Evolutionary conservation across 2,329 filamentous ascomycete genomes (phyloP).

Genomic region (Paraphoma chrysanthemicola): DNA sequence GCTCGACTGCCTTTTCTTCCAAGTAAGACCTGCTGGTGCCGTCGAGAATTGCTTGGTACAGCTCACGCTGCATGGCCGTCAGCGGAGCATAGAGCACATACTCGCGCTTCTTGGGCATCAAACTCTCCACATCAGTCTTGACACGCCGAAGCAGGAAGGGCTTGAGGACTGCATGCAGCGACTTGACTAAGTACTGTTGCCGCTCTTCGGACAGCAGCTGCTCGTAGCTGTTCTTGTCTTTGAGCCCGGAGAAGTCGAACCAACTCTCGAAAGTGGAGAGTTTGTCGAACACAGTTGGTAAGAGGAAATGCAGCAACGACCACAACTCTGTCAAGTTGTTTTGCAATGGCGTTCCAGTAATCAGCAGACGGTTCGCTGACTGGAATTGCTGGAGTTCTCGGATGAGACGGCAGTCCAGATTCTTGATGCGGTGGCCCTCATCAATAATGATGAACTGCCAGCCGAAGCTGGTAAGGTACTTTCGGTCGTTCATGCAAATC

Average conservation of each 20-base stretch:
- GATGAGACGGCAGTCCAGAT: slow-evolving; percentile 91
- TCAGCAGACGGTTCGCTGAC: slow-evolving; percentile 88
- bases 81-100: slow-evolving; percentile 95
- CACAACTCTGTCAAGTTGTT: slow-evolving; percentile 96
- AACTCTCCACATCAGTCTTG: slow-evolving; percentile 90
- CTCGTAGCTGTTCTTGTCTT: slow-evolving; percentile 80
- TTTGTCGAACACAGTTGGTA: slow-evolving; percentile 92
- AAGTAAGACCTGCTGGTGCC: slow-evolving; percentile 63
- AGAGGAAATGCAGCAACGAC: slow-evolving; percentile 91
- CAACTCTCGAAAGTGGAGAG: slow-evolving; percentile 92
- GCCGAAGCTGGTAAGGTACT: slow-evolving; percentile 79
- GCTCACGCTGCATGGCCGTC: slow-evolving; percentile 85
- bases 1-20: slow-evolving; percentile 77
- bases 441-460: slow-evolving; percentile 99
- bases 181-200: slow-evolving; percentile 79
- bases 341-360: slow-evolving; percentile 93
- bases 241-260: slow-evolving; percentile 95
- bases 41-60: slow-evolving; percentile 79
- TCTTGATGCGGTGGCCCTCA: slow-evolving; percentile 96
- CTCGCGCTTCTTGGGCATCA: slow-evolving; percentile 94
- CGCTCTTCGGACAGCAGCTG: slow-evolving; percentile 80
- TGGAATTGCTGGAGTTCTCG: slow-evolving; percentile 86
- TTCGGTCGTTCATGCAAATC: slow-evolving; percentile 90
- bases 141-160: slow-evolving; percentile 86
- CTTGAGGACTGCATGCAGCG: slow-evolving; percentile 91